These are phyloP conservation scores for Skeletonema costatum DNA, from an alignment of 108 stramenopile species.

Conservation along the genomic window DNA sequence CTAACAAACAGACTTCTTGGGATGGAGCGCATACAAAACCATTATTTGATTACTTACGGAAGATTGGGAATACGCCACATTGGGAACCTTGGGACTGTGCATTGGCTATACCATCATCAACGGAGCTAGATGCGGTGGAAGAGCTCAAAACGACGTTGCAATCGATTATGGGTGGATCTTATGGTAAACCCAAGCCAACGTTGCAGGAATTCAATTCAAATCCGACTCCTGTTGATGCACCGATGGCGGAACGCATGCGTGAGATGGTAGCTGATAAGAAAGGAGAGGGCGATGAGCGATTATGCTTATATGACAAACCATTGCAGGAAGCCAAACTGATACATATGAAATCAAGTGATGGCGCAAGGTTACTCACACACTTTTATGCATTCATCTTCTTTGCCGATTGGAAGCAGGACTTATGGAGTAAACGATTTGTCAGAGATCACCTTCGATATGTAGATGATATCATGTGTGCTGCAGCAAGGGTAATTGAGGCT, in stretches of 20 bases:
- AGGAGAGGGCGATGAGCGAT: not conserved
- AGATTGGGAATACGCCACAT: constrained; percentile 37
- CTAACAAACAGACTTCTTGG: constrained; percentile 67
- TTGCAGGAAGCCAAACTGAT: constrained; percentile 50
- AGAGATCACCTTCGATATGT: constrained; percentile 58
- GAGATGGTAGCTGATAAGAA: constrained; percentile 61
- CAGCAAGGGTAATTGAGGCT: constrained; percentile 54
- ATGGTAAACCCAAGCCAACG: constrained; percentile 48
- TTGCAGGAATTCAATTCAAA: constrained; percentile 50
- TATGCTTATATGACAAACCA: constrained; percentile 57
- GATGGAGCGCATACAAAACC: constrained; percentile 31
- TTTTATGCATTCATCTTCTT: constrained; percentile 70
- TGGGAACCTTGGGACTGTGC: constrained; percentile 61
- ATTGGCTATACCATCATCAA: constrained; percentile 41
- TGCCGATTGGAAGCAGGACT: constrained; percentile 69
- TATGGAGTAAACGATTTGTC: constrained; percentile 59
- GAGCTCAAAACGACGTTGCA: constrained; percentile 38
- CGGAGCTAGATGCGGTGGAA: constrained; percentile 26
- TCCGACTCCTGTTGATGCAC: constrained; percentile 54
- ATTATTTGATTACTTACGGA: constrained; percentile 51
- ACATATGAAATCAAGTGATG: constrained; percentile 38
- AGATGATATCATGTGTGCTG: constrained; percentile 61
- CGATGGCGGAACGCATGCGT: constrained; percentile 56
- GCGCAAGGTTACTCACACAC: constrained; percentile 46
- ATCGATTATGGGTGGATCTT: constrained; percentile 49